Evolutionary conservation across 306 rosid genomes (phyloP).

Genomic region (Crotalaria pallida): DNA sequence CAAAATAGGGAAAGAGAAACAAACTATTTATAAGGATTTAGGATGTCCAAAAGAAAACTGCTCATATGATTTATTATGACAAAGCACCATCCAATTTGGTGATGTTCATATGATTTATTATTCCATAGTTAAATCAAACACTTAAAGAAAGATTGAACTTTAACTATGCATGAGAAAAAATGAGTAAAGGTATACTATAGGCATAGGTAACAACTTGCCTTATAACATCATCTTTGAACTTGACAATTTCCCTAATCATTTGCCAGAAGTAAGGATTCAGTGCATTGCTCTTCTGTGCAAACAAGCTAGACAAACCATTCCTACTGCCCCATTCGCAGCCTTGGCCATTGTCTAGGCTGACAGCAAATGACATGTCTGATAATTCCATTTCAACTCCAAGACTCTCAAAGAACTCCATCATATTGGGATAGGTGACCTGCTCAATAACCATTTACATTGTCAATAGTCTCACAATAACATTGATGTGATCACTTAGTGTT

Average conservation of each 20-base stretch:
- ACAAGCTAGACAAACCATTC: conserved; percentile 66
- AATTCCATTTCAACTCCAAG: conserved; percentile 78
- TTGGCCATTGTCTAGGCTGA: conserved; percentile 61
- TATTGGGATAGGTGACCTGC: conserved; percentile 92
- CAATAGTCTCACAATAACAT: not conserved
- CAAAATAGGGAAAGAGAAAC: not conserved
- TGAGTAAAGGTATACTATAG: not conserved
- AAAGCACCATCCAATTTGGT: not conserved
- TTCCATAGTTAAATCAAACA: not conserved
- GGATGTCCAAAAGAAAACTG: too few species aligned
- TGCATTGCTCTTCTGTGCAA: conserved; percentile 68
- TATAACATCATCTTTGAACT: conserved; percentile 65
- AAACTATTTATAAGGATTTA: not conserved
- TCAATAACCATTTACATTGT: conserved; percentile 22
- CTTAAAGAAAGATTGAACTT: not conserved
- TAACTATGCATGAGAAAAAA: not conserved
- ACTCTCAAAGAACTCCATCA: conserved; percentile 83
- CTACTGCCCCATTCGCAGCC: conserved; percentile 93
- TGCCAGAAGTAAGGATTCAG: conserved; percentile 70
- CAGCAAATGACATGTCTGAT: conserved; percentile 86
- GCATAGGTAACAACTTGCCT: conserved; percentile 38
- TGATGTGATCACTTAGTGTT: not conserved
- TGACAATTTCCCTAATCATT: conserved; percentile 71
- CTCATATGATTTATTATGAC: too few species aligned
- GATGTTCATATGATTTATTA: not conserved